Evolutionary conservation across 139 green algal genomes (phyloP), one percentile per base, ranked within the genome.

Genomic region (Chlamydomonas sp.): DNA sequence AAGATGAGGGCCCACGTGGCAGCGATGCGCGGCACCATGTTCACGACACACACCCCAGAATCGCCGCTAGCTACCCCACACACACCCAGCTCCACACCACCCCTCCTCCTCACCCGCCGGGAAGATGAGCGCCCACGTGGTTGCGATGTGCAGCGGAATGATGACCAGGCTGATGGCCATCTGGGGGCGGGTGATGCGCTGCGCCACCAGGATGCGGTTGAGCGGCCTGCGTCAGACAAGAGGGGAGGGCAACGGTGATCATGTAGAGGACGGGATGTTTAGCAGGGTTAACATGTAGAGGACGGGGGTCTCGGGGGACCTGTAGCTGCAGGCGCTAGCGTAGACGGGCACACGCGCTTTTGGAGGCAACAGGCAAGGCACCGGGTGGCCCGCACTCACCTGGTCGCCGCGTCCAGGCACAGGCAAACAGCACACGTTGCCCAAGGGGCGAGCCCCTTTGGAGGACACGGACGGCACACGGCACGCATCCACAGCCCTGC

Each of bases 181-280:
- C 62, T 87, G 83, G 3, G 83, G 83, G 49, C 68, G 76, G 5
- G 85, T 91, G 31, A 95, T 94, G 68, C 90, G 89, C 85, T 94
- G 92, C 0, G 91, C 91, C 1, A 94, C 86, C 59, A 95, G 79
- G 17, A 92, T 88, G 31, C 91, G 79, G 85, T 94, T 94, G 5
- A 95, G 73, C 1, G 92, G 92, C 80, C 92, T 94, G 91, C 64
- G 20, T 58, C 17, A 63, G 85, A 12, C 9, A 9, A 69, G 64
- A 69, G 64, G 64, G 8, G 64, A 12, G 64, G 64, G 31, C 18
- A 57, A 75, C 12, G 59, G 71, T 12, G 10, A 69, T 9, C 9
- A 69, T 69, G 64, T 69, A 12, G 8, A 12, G 64, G 64, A 12
- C 64, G 64, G 9, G 64, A 12, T 16, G 64, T 9, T 69, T 9